Percentiles rank a stretch among this genome's conserved stretches.
Conservation (phyloP, 1,139 yeast genomes). For the Casaregolazyma lundiana region DNA sequence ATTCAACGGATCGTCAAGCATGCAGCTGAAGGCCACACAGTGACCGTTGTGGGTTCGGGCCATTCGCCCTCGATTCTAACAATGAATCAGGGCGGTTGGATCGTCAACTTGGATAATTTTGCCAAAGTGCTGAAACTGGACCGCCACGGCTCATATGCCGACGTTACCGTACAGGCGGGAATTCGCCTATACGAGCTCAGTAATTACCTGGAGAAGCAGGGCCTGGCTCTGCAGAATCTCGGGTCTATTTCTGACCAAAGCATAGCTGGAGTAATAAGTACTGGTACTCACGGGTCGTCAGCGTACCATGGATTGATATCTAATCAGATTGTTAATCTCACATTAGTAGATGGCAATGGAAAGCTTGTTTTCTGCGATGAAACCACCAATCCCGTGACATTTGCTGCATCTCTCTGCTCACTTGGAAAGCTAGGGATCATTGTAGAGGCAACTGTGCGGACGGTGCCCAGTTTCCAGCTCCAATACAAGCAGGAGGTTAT, state of each 20-base stretch:
- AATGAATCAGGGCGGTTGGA: slow-evolving; percentile 75
- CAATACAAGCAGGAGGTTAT: slow-evolving; percentile 80
- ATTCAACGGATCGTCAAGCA: slow-evolving; percentile 57
- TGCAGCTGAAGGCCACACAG: slow-evolving; percentile 61
- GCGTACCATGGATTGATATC: slow-evolving; percentile 88
- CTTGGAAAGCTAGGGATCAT: slow-evolving; percentile 91
- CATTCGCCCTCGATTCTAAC: slow-evolving; percentile 93
- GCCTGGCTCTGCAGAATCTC: slow-evolving; percentile 80
- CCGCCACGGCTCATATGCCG: slow-evolving; percentile 63
- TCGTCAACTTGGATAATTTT: slow-evolving; percentile 78
- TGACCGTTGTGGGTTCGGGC: slow-evolving; percentile 89
- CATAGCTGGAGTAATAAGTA: slow-evolving; percentile 87
- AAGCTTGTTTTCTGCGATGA: slow-evolving; percentile 68
- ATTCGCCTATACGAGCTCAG: slow-evolving; percentile 75
- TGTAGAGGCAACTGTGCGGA: slow-evolving; percentile 79
- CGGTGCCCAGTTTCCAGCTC: slow-evolving; percentile 78
- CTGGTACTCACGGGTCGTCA: slow-evolving; percentile 96
- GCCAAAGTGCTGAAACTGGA: slow-evolving; percentile 44
- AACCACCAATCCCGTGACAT: slow-evolving; percentile 59
- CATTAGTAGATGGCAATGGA: slow-evolving; percentile 63
- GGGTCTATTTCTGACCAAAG: slow-evolving; percentile 96
- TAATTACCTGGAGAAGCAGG: slow-evolving; percentile 54
- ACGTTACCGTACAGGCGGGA: slow-evolving; percentile 92
- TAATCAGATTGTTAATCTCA: slow-evolving; percentile 76
- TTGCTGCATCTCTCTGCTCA: slow-evolving; percentile 80